phyloP scores from a whole-genome alignment of 2,329 filamentous ascomycete genomes.

The Calonectria multiphialidica region DNA sequence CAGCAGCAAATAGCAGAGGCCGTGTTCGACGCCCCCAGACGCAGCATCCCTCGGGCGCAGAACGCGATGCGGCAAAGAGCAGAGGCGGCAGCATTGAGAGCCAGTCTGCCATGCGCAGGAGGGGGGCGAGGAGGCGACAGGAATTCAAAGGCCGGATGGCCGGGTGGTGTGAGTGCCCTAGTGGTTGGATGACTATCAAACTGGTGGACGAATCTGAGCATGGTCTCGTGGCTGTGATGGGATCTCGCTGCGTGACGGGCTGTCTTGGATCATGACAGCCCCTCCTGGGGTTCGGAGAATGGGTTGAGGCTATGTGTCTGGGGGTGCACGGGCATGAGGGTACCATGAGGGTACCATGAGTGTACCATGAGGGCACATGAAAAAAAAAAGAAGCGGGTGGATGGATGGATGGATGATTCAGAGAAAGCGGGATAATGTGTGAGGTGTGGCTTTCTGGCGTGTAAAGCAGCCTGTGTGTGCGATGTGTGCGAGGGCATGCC shows the following conservation, averaged over 20 bases:
- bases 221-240: constrained; percentile 41
- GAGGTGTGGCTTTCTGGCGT: constrained; percentile 22
- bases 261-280: constrained; percentile 41
- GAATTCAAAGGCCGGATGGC: constrained; percentile 20
- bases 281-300: constrained; percentile 28
- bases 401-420: constrained; percentile 38
- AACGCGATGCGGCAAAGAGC: constrained; percentile 33
- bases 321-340: constrained; percentile 24
- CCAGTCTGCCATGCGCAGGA: constrained; percentile 1
- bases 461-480: constrained; percentile 12
- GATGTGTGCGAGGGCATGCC: constrained; percentile 11
- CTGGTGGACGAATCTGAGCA: constrained; percentile 28
- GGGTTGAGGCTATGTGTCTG: constrained; percentile 20
- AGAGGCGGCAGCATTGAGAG: constrained; percentile 6
- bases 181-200: constrained; percentile 25
- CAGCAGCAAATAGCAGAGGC: constrained; percentile 30
- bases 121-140: constrained; percentile 25
- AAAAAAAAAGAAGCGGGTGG: too few species aligned
- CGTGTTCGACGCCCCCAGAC: constrained; percentile 35
- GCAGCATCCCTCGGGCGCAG: constrained; percentile 34
- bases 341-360: neutral
- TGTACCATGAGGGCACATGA: constrained; percentile 18
- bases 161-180: constrained; percentile 24
- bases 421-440: constrained; percentile 15
- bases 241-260: constrained; percentile 38